Conservation (phyloP, 768 basidiomycete species). For the Mycena floridula region DNA sequence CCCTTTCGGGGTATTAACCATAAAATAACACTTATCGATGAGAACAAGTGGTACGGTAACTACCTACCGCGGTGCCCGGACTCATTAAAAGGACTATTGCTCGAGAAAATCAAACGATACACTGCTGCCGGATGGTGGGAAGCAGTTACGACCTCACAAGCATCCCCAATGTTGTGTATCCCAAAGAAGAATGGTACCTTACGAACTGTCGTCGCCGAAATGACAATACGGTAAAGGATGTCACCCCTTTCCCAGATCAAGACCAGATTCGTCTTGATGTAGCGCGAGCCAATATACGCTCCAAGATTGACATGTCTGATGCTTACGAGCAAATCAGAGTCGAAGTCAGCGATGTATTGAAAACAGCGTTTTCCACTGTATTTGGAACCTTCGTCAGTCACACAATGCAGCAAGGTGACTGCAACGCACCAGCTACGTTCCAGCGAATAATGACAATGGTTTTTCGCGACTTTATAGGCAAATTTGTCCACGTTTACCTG, state of each 20-base stretch:
- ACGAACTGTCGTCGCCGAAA: too few species aligned
- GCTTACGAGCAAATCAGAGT: slow-evolving; percentile 30
- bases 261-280: slow-evolving; percentile 15
- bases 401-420: slow-evolving; percentile 25
- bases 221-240: slow-evolving; percentile 18
- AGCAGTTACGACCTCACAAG: too few species aligned
- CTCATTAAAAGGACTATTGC: slow-evolving; percentile 11
- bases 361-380: slow-evolving; percentile 19
- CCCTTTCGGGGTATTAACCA: slow-evolving; percentile 26
- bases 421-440: slow-evolving; percentile 20
- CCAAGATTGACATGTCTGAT: slow-evolving; percentile 3
- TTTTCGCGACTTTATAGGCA: slow-evolving; percentile 7
- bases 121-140: slow-evolving; percentile 13
- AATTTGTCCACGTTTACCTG: neutral
- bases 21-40: slow-evolving; percentile 21
- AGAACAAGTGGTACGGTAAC: slow-evolving; percentile 12
- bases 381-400: slow-evolving; percentile 24
- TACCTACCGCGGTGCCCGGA: too few species aligned
- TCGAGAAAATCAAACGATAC: too few species aligned
- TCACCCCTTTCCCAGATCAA: neutral
- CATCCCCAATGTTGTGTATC: slow-evolving; percentile 19
- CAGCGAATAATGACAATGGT: slow-evolving; percentile 25
- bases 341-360: slow-evolving; percentile 14
- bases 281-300: slow-evolving; percentile 13
- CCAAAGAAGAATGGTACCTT: too few species aligned